Conservation (phyloP, 2,329 filamentous ascomycete genomes). For the Colletotrichum eleusines region DNA sequence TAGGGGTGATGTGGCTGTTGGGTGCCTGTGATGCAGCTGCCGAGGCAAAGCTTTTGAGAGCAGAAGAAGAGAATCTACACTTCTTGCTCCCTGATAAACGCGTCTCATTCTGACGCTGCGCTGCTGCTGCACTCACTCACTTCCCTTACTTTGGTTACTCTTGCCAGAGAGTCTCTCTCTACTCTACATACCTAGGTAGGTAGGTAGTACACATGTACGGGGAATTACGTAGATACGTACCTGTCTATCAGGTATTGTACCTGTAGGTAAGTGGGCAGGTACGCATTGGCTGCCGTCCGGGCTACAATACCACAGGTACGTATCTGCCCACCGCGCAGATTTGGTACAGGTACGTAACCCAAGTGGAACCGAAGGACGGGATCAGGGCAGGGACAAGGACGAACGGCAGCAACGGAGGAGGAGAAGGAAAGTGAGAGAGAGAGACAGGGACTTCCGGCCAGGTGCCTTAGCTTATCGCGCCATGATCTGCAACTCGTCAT, state of each 20-base stretch:
- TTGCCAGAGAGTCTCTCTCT: too few species aligned
- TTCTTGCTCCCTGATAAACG: not conserved
- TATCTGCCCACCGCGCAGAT: not conserved
- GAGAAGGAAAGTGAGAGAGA: not conserved
- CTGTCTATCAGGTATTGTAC: not conserved
- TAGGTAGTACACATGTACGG: too few species aligned
- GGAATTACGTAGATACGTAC: too few species aligned
- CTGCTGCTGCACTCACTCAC: not conserved
- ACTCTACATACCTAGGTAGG: too few species aligned
- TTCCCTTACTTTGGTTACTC: too few species aligned
- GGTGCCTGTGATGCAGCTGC: constrained; percentile 24
- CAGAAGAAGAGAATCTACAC: not conserved
- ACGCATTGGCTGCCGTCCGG: too few species aligned
- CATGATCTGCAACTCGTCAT: constrained; percentile 39
- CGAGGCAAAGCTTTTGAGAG: too few species aligned
- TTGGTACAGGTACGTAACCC: constrained; percentile 7
- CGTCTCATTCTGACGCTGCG: not conserved
- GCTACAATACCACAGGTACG: too few species aligned
- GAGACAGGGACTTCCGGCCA: constrained; percentile 25
- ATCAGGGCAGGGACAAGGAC: constrained; percentile 23
- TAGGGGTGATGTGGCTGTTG: constrained; percentile 26
- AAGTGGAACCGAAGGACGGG: not conserved
- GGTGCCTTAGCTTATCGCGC: constrained; percentile 40
- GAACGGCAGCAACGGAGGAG: constrained; percentile 19
- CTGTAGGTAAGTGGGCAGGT: too few species aligned